Evolutionary conservation across 2,329 filamentous ascomycete species (phyloP).

Genomic region (Sarocladium oryzae): DNA sequence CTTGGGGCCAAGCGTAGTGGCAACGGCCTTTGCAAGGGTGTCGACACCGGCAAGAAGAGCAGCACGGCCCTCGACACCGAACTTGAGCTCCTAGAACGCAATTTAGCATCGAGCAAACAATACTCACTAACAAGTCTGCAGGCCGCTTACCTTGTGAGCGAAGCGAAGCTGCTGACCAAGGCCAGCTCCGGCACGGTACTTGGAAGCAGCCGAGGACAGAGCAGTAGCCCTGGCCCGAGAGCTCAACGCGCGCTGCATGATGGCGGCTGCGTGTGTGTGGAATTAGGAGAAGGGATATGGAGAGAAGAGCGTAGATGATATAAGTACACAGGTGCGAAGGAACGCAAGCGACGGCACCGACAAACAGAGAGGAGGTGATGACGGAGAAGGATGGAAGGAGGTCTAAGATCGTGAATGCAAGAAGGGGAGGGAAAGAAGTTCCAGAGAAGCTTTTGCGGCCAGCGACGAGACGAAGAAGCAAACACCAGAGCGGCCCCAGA

Average conservation of each 20-base stretch:
- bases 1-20: constrained; percentile 94
- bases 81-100: constrained; percentile 78
- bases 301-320: constrained; percentile 17
- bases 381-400: constrained; percentile 14
- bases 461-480: constrained; percentile 10
- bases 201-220: constrained; percentile 62
- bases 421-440: constrained; percentile 15
- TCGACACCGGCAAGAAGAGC: constrained; percentile 89
- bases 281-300: constrained; percentile 22
- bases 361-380: constrained; percentile 10
- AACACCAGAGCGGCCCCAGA: constrained; percentile 23
- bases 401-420: constrained; percentile 11
- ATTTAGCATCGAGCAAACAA: constrained; percentile 22
- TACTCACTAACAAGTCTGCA: not conserved
- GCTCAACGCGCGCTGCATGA: constrained; percentile 92
- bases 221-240: constrained; percentile 73
- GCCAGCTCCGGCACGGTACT: constrained; percentile 57
- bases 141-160: constrained; percentile 77
- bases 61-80: constrained; percentile 90
- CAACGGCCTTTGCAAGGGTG: constrained; percentile 91
- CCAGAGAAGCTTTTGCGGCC: constrained; percentile 6
- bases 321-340: not conserved
- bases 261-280: constrained; percentile 34
- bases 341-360: constrained; percentile 9
- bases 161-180: constrained; percentile 88